phyloP scores from a whole-genome alignment of 2,329 filamentous ascomycete genomes.

The Aspergillus vadensis region DNA sequence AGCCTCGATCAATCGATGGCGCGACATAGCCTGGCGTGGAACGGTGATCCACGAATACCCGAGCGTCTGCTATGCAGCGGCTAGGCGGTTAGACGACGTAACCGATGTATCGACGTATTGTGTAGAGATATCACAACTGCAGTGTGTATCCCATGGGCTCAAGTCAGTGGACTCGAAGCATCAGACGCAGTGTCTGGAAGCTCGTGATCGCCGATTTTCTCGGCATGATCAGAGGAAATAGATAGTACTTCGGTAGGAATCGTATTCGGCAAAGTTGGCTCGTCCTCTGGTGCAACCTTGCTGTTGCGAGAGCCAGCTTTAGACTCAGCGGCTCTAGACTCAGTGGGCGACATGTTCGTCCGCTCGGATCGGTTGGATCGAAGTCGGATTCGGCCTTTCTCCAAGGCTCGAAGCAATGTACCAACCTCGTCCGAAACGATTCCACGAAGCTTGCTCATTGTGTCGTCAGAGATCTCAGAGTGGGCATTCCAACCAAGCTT shows the following conservation, averaged over 20 bases:
- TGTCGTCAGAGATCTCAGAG: slow-evolving; percentile 41
- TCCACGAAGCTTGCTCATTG: slow-evolving; percentile 41
- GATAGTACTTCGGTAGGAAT: slow-evolving; percentile 31
- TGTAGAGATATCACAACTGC: slow-evolving; percentile 11
- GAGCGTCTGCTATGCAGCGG: not conserved
- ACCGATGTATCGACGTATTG: not conserved
- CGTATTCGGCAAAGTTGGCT: slow-evolving; percentile 26
- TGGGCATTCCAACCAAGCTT: slow-evolving; percentile 40
- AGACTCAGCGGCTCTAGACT: slow-evolving; percentile 30
- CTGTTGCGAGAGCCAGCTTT: slow-evolving; percentile 27
- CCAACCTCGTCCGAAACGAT: slow-evolving; percentile 40
- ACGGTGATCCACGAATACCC: not conserved
- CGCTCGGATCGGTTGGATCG: slow-evolving; percentile 38
- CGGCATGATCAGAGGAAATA: slow-evolving; percentile 15
- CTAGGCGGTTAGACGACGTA: not conserved
- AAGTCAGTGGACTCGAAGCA: slow-evolving; percentile 25
- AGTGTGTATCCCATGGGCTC: slow-evolving; percentile 9
- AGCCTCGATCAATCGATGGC: not conserved
- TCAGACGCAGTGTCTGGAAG: slow-evolving; percentile 29
- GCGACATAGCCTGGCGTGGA: not conserved
- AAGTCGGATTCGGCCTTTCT: slow-evolving; percentile 38
- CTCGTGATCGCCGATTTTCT: slow-evolving; percentile 23
- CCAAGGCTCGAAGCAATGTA: slow-evolving; percentile 37
- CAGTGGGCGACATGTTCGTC: slow-evolving; percentile 35
- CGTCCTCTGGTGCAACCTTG: slow-evolving; percentile 22